phyloP scores from a whole-genome alignment of 2,329 filamentous ascomycete genomes.

The Chaetothyriales sp. region DNA sequence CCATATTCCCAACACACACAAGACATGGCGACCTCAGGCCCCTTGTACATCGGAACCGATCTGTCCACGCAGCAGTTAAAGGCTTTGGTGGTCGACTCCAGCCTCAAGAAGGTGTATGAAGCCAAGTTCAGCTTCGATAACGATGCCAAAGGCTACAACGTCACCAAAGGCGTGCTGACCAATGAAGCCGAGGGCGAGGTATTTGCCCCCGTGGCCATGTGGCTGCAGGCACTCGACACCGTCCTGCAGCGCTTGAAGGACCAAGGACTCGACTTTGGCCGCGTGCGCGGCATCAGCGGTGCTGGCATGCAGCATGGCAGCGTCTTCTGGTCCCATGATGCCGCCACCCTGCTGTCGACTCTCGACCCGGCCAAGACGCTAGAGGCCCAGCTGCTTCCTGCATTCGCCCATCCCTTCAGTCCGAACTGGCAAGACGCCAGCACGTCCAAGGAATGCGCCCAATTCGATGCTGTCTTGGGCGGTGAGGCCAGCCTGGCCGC shows the following conservation, averaged over 20 bases:
- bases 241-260: slow-evolving; percentile 61
- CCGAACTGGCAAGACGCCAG: slow-evolving; percentile 98
- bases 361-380: slow-evolving; percentile 51
- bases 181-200: slow-evolving; percentile 77
- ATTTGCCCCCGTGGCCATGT: slow-evolving; percentile 84
- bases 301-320: slow-evolving; percentile 97
- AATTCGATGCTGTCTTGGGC: slow-evolving; percentile 64
- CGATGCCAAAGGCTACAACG: slow-evolving; percentile 63
- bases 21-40: slow-evolving; percentile 32
- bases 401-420: slow-evolving; percentile 72
- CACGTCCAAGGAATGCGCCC: slow-evolving; percentile 81
- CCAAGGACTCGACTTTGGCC: slow-evolving; percentile 56
- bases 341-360: slow-evolving; percentile 47
- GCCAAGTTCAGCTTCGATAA: slow-evolving; percentile 92
- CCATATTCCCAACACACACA: slow-evolving; percentile 4
- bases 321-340: slow-evolving; percentile 73
- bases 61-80: slow-evolving; percentile 95
- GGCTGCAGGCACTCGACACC: slow-evolving; percentile 82
- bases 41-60: slow-evolving; percentile 84
- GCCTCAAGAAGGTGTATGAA: slow-evolving; percentile 66
- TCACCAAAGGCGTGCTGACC: slow-evolving; percentile 75
- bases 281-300: slow-evolving; percentile 70
- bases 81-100: slow-evolving; percentile 72
- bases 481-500: slow-evolving; percentile 55
- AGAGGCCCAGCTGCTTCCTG: slow-evolving; percentile 56